These are phyloP conservation scores for Nakaseomyces delphensis DNA, from an alignment of 1,139 yeast species.

Conservation along the genomic window DNA sequence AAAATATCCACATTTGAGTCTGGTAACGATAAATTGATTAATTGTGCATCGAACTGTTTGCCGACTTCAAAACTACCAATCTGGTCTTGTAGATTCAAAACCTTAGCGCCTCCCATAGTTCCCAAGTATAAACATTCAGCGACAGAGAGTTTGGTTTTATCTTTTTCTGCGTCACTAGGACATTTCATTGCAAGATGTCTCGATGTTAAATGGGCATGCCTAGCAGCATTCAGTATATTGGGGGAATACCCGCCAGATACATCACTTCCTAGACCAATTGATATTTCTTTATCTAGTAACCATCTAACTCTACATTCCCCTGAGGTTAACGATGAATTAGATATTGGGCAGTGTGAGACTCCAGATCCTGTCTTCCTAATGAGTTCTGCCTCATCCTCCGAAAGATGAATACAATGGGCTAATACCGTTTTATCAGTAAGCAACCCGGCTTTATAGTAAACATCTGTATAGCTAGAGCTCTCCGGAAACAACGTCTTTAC, in stretches of 20 bases:
- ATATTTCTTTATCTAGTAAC: conserved; percentile 55
- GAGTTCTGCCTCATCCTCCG: conserved; percentile 52
- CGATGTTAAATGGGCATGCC: conserved; percentile 74
- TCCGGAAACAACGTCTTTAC: conserved; percentile 71
- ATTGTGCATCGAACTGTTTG: conserved; percentile 76
- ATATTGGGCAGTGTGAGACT: conserved; percentile 87
- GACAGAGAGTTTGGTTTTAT: conserved; percentile 47
- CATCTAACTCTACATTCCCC: conserved; percentile 84
- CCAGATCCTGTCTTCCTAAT: conserved; percentile 54
- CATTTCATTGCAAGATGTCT: conserved; percentile 66
- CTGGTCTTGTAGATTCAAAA: conserved; percentile 47
- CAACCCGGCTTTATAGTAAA: conserved; percentile 58
- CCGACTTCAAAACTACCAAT: conserved; percentile 71
- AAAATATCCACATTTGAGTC: conserved; percentile 66
- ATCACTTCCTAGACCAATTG: conserved; percentile 85
- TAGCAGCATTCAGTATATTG: conserved; percentile 65
- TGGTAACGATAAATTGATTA: conserved; percentile 48
- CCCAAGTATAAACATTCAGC: conserved; percentile 73
- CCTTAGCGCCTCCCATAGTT: conserved; percentile 84
- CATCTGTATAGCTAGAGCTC: conserved; percentile 59
- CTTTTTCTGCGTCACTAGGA: conserved; percentile 31
- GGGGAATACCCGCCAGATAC: conserved; percentile 87
- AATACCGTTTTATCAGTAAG: conserved; percentile 60
- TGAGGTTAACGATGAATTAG: conserved; percentile 79
- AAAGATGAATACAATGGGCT: conserved; percentile 82